phyloP scores from a whole-genome alignment of 2,329 filamentous ascomycete genomes.

The Pseudogymnoascus sp. region DNA sequence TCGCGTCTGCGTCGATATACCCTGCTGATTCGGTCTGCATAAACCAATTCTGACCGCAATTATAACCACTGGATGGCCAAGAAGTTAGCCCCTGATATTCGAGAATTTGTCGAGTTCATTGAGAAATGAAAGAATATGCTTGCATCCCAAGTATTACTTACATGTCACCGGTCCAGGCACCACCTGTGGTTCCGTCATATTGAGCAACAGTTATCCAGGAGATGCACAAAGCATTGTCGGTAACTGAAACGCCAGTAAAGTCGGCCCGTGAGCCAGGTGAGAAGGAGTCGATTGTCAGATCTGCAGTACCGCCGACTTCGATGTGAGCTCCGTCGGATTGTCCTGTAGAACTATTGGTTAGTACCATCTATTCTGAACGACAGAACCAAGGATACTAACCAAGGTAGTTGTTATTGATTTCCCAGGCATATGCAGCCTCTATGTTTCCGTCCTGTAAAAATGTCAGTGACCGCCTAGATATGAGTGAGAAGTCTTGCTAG shows the following conservation, averaged over 20 bases:
- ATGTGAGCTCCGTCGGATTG: neutral
- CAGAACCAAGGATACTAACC: neutral
- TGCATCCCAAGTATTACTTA: neutral
- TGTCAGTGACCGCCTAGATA: neutral
- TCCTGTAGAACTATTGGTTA: neutral
- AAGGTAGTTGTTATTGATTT: neutral
- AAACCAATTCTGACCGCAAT: neutral
- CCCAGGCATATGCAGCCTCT: neutral
- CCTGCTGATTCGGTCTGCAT: neutral
- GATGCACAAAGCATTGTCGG: neutral
- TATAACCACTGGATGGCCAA: neutral
- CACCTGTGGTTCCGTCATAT: neutral
- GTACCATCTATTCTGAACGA: neutral
- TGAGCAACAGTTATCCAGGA: neutral
- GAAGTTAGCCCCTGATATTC: neutral
- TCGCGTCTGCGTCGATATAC: neutral
- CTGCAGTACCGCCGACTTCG: neutral
- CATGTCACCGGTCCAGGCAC: neutral
- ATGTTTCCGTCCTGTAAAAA: neutral
- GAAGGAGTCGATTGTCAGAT: neutral
- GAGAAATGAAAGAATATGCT: neutral
- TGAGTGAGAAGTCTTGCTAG: neutral
- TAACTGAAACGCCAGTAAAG: neutral
- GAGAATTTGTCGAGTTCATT: neutral
- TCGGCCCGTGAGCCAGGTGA: neutral